A percentile compares a stretch with the other conserved stretches of the same genome.
Evolutionary conservation across 163 green algal species (phyloP).

Genomic region (Chloromonas sp.): DNA sequence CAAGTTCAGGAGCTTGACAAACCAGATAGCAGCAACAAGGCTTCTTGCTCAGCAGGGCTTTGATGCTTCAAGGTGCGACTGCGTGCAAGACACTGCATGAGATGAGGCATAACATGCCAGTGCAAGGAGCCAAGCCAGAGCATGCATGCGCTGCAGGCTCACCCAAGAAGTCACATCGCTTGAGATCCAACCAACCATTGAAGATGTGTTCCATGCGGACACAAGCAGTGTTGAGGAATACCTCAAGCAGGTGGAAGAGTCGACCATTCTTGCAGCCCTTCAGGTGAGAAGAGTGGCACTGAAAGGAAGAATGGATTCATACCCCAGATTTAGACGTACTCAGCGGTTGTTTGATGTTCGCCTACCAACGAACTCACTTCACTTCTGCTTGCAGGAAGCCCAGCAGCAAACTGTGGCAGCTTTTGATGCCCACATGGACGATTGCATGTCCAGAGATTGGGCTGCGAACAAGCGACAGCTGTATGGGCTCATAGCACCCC

Average conservation of each 20-base stretch:
- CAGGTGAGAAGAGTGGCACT: slow-evolving; percentile 26
- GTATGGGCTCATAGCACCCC: slow-evolving; percentile 57
- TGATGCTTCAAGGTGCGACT: slow-evolving; percentile 48
- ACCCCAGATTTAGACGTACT: no score
- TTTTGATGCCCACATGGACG: slow-evolving; percentile 76
- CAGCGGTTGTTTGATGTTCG: no score
- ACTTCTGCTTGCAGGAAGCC: slow-evolving; percentile 51
- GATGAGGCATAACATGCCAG: no score
- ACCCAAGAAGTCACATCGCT: slow-evolving; percentile 60
- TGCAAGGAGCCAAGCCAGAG: no score
- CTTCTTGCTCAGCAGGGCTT: slow-evolving; percentile 75
- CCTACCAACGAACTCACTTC: no score
- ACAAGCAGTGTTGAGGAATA: slow-evolving; percentile 72
- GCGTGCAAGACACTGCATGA: background rate
- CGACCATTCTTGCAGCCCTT: slow-evolving; percentile 58
- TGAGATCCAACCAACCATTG: slow-evolving; percentile 67
- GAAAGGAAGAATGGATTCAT: no score
- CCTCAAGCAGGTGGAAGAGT: slow-evolving; percentile 63
- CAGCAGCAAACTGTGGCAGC: slow-evolving; percentile 59
- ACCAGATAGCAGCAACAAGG: slow-evolving; percentile 61
- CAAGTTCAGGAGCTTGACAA: slow-evolving; percentile 38
- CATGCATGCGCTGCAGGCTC: slow-evolving; percentile 30
- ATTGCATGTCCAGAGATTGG: slow-evolving; percentile 67
- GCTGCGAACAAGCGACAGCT: slow-evolving; percentile 64
- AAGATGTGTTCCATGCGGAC: slow-evolving; percentile 76